These are phyloP conservation scores for Waltiozyma sp. DNA, from an alignment of 1,139 yeast genomes.

Conservation along the genomic window DNA sequence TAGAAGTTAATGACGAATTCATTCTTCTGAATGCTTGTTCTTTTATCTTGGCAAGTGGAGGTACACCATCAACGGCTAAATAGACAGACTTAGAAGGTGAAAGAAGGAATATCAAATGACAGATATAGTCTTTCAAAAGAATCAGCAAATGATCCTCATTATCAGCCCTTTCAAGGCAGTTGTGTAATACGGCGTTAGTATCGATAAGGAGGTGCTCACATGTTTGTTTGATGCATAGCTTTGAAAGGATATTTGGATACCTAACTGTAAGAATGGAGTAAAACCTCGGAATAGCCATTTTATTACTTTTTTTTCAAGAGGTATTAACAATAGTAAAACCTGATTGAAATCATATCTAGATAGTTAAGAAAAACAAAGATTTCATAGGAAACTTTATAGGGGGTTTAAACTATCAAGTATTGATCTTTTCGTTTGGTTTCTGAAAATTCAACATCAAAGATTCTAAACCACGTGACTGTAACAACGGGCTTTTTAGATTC, in stretches of 20 bases:
- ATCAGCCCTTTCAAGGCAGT: constrained; percentile 50
- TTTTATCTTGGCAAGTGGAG: constrained; percentile 88
- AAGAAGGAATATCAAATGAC: constrained; percentile 58
- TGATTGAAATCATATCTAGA: not conserved
- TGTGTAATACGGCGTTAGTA: constrained; percentile 80
- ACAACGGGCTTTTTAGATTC: no score
- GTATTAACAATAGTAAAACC: not conserved
- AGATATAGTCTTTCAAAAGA: constrained; percentile 57
- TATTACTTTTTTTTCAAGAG: not conserved
- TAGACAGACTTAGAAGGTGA: constrained; percentile 60
- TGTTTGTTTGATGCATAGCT: constrained; percentile 56
- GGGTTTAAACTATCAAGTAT: no score
- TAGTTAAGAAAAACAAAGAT: not conserved
- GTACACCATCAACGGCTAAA: constrained; percentile 91
- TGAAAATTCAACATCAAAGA: no score
- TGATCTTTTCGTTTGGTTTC: no score
- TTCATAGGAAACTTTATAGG: no score
- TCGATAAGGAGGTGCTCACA: constrained; percentile 78
- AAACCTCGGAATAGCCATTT: constrained; percentile 70
- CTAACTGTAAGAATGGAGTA: constrained; percentile 76
- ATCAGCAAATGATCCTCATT: constrained; percentile 70
- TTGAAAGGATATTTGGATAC: constrained; percentile 84
- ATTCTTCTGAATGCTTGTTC: constrained; percentile 76
- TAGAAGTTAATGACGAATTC: constrained; percentile 17
- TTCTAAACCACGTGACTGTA: no score